Evolutionary conservation across 257 asterid species (phyloP).

Genomic region (Petunia axillaris): DNA sequence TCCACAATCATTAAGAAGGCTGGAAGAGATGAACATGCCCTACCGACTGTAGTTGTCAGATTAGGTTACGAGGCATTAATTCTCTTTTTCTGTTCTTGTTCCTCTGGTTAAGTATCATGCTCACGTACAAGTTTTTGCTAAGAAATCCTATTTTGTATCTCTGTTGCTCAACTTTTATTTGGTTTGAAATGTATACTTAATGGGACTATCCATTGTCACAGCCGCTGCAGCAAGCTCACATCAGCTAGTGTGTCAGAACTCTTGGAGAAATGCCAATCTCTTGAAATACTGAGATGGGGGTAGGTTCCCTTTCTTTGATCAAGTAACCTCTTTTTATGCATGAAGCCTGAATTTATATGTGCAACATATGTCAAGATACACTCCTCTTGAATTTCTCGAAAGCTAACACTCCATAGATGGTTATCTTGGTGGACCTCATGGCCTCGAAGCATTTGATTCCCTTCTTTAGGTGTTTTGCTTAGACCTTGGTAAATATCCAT

Average conservation of each 20-base stretch:
- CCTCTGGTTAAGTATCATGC: not conserved
- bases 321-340: conserved; percentile 8
- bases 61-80: not conserved
- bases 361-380: not conserved
- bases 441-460: not conserved
- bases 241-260: conserved; percentile 72
- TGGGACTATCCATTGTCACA: conserved; percentile 37
- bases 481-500: not conserved
- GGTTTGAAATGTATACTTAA: conserved; percentile 28
- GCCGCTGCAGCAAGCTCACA: conserved; percentile 75
- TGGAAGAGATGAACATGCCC: not conserved
- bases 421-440: not conserved
- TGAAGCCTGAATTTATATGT: not conserved
- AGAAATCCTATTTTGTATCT: not conserved
- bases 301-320: conserved; percentile 38
- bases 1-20: not conserved
- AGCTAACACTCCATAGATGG: not conserved
- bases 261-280: conserved; percentile 64
- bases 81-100: not conserved
- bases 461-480: not conserved
- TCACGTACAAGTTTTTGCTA: not conserved
- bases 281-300: conserved; percentile 98
- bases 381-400: not conserved
- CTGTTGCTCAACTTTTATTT: conserved; percentile 26
- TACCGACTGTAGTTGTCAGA: not conserved